Evolutionary conservation across 2,329 filamentous ascomycete species (phyloP), one percentile per base, ranked within the genome.

Genomic region (Cucurbitaria berberidis): DNA sequence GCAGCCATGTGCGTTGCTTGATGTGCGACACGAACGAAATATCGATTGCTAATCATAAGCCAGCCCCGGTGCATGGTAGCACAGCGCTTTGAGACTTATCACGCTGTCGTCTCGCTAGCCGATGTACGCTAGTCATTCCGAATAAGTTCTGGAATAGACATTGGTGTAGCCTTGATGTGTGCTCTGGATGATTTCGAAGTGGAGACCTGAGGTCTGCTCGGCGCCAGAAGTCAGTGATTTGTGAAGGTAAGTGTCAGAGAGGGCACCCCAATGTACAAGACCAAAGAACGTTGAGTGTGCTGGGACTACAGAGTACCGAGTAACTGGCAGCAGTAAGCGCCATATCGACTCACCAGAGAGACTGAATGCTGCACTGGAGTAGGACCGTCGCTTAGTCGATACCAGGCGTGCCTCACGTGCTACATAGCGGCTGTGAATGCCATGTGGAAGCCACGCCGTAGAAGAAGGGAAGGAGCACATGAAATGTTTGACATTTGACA

Each of bases 381-480:
- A 16, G 24, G 5, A 9, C 6, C n/a, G 19, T 22, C 21, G 15
- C 21, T 3, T 24, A 39, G 7, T 7, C n/a, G 18, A 13, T 24
- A n/a, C n/a, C n/a, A n/a, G n/a, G n/a, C 36, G 7, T 39, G 4
- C 24, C 36, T 19, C 8, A n/a, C 24, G 36, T 39, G 36, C 36
- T 13, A n/a, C 10, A 15, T 32, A 13, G 13, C 30, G 18, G 21
- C 42, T 15, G 15, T n/a, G 19, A n/a, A 9, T 35, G 18, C 46
- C 46, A 48, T 36, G 46, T 48, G 47, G 47, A 35, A 49, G 47
- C 47, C 47, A 43, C 32, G 22, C 11, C 30, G 47, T 49, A 43
- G 39, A 49, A 38, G 9, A 15, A 26, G 45, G 26, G 29, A n/a
- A 22, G 36, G 29, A 42, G n/a, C 10, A 19, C 30, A 19, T n/a